Evolutionary conservation across 2,329 filamentous ascomycete genomes (phyloP).

Genomic region (Trichoderma simmonsii): DNA sequence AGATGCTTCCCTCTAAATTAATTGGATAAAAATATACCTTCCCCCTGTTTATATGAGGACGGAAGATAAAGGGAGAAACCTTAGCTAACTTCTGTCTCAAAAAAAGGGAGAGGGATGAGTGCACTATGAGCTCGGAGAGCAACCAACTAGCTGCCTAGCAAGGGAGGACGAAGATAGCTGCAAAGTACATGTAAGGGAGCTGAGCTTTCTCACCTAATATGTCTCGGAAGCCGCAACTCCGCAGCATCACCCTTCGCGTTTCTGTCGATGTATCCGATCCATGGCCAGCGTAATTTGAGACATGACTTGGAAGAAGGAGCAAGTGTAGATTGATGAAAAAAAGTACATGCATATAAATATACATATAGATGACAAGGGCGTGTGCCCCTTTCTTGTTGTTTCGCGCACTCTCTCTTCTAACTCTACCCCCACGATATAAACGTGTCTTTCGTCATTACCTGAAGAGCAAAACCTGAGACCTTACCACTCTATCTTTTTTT

Average conservation of each 20-base stretch:
- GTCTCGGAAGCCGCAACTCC: background rate
- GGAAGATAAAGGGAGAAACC: background rate
- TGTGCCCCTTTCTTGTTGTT: background rate
- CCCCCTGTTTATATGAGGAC: background rate
- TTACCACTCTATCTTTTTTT: background rate
- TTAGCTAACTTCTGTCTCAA: background rate
- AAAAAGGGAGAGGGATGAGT: background rate
- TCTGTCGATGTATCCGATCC: background rate
- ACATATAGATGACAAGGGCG: background rate
- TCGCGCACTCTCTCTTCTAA: background rate
- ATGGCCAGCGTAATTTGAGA: conserved; percentile 1
- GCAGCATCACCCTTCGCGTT: background rate
- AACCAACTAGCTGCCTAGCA: background rate
- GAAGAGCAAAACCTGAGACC: background rate
- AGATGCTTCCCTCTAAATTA: background rate
- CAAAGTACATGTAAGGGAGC: background rate
- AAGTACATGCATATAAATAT: background rate
- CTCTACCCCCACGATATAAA: background rate
- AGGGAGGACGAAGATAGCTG: background rate
- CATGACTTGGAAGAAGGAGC: background rate
- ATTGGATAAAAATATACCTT: background rate
- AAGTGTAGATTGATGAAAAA: background rate
- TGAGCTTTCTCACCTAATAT: background rate
- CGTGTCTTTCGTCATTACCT: background rate
- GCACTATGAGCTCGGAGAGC: background rate